A percentile compares a stretch with the other conserved stretches of the same genome.
Evolutionary conservation across 83 land plant genomes (phyloP).

Genomic region (Isoetes engelmannii): DNA sequence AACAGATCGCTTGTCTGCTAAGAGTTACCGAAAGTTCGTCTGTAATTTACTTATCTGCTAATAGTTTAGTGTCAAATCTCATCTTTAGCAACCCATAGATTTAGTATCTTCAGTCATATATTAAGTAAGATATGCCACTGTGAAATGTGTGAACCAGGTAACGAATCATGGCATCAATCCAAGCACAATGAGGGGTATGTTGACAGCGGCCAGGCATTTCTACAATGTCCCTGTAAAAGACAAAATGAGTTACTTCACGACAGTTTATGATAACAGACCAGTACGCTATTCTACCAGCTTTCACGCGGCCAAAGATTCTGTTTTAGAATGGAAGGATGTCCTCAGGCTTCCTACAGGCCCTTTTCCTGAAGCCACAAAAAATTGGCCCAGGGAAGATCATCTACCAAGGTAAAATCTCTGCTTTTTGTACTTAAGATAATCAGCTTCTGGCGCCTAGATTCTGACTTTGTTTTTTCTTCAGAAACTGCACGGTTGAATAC

Average conservation of each 20-base stretch:
- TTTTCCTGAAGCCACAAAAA: constrained; percentile 10
- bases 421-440: not conserved
- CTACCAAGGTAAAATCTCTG: not conserved
- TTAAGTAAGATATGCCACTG: not conserved
- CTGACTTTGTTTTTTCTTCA: not conserved
- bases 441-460: not conserved
- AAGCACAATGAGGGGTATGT: constrained; percentile 10
- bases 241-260: constrained; percentile 19
- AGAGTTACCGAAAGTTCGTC: not conserved
- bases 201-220: constrained; percentile 13
- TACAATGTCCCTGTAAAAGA: constrained; percentile 21
- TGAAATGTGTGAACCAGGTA: constrained; percentile 8
- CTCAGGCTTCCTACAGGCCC: constrained; percentile 20
- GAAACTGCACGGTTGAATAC: constrained; percentile 16
- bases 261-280: constrained; percentile 9
- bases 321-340: constrained; percentile 25
- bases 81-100: not conserved
- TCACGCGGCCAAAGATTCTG: constrained; percentile 9
- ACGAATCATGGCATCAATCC: constrained; percentile 26
- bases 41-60: not conserved
- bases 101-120: not conserved
- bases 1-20: not conserved
- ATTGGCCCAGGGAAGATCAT: constrained; percentile 16
- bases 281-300: constrained; percentile 23
- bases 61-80: not conserved